A percentile compares a stretch with the other conserved stretches of the same genome.
Evolutionary conservation across 1,284 basidiomycete species (phyloP).

Genomic region (Boletus hoseneyae): DNA sequence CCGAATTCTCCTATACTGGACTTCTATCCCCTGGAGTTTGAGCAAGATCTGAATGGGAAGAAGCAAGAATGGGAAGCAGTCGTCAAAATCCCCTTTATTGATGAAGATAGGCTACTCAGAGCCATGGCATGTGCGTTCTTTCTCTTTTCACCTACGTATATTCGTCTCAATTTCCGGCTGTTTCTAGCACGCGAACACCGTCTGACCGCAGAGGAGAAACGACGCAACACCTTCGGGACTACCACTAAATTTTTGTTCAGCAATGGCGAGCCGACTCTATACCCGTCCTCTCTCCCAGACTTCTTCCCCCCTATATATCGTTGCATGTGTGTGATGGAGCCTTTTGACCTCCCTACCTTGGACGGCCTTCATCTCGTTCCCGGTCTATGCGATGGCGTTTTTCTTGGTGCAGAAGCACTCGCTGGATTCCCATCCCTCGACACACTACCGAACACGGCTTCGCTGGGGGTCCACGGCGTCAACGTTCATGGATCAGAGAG

Average conservation of each 20-base stretch:
- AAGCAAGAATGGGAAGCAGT: constrained; percentile 99
- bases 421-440: constrained; percentile 96
- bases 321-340: constrained; percentile 75
- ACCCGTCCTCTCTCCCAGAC: constrained; percentile 89
- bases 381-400: constrained; percentile 87
- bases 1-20: constrained; percentile 86
- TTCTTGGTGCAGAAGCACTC: constrained; percentile 81
- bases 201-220: constrained; percentile 74
- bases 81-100: constrained; percentile 98
- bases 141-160: constrained; percentile 21
- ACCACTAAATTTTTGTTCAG: constrained; percentile 81
- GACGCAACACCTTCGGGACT: constrained; percentile 77
- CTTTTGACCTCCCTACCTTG: constrained; percentile 86
- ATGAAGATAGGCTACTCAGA: constrained; percentile 73
- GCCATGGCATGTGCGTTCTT: constrained; percentile 69
- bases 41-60: constrained; percentile 95
- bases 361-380: constrained; percentile 84
- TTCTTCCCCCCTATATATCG: constrained; percentile 92
- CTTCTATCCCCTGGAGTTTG: constrained; percentile 93
- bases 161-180: neutral
- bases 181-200: constrained; percentile 67
- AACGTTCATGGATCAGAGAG: constrained; percentile 93
- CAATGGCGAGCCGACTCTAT: constrained; percentile 58
- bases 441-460: constrained; percentile 79
- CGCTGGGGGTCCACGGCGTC: constrained; percentile 83